phyloP scores from a whole-genome alignment of 2,329 filamentous ascomycete genomes.

The Aspergillus sergii region DNA sequence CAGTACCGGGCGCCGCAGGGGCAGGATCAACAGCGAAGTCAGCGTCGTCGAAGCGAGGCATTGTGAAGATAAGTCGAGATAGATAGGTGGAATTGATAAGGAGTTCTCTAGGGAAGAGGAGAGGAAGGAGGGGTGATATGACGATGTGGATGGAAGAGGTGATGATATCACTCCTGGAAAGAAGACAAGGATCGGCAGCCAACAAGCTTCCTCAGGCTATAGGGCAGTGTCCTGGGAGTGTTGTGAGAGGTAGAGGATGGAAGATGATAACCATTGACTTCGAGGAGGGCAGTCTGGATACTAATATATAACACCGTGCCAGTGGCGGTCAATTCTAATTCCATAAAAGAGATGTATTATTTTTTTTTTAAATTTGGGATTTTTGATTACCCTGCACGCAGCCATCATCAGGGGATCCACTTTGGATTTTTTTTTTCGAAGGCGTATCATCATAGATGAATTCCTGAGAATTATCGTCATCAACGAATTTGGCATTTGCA shows the following conservation, averaged over 20 bases:
- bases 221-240: slow-evolving; percentile 3
- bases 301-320: slow-evolving; percentile 13
- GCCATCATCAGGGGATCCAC: slow-evolving; percentile 11
- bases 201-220: slow-evolving; percentile 3
- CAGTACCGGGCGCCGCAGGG: slow-evolving; percentile 19
- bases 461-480: slow-evolving; percentile 46
- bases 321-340: slow-evolving; percentile 19
- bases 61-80: slow-evolving; percentile 41
- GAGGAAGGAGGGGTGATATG: slow-evolving; percentile 6
- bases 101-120: not conserved
- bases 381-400: slow-evolving; percentile 14
- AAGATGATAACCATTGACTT: slow-evolving; percentile 10
- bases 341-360: not conserved
- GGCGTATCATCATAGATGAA: slow-evolving; percentile 13
- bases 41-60: slow-evolving; percentile 63
- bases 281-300: slow-evolving; percentile 8
- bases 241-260: slow-evolving; percentile 6
- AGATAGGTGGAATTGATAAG: not conserved
- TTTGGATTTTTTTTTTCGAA: not conserved
- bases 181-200: slow-evolving; percentile 5
- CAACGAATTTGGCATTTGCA: slow-evolving; percentile 12
- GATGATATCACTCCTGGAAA: slow-evolving; percentile 21
- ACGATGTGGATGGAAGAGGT: slow-evolving; percentile 5
- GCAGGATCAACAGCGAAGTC: slow-evolving; percentile 52
- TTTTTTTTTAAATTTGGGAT: not conserved